Evolutionary conservation across 495 filamentous ascomycete species (phyloP).

Genomic region (Xylaria longipes): DNA sequence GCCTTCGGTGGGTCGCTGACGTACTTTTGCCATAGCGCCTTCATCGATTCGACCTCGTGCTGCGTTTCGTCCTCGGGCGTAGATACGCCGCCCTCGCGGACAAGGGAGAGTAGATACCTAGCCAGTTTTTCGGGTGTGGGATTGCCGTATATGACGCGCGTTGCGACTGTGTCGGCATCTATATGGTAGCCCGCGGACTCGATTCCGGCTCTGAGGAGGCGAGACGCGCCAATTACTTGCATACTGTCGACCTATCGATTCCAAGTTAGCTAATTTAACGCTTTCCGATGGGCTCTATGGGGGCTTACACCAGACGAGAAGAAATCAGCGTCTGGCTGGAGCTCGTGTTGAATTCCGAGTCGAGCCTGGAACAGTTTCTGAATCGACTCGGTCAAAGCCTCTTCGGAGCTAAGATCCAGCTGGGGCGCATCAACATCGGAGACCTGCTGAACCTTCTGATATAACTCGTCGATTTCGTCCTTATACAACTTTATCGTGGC

Average conservation of each 20-base stretch:
- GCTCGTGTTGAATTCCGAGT: constrained; percentile 36
- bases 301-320: constrained; percentile 44
- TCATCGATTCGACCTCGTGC: constrained; percentile 42
- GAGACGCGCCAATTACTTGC: constrained; percentile 51
- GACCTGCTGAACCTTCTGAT: constrained; percentile 37
- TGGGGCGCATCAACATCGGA: constrained; percentile 29
- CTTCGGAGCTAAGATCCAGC: constrained; percentile 42
- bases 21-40: constrained; percentile 48
- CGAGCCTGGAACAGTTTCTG: constrained; percentile 39
- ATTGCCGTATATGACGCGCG: constrained; percentile 49
- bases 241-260: constrained; percentile 58
- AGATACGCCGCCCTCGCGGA: constrained; percentile 20
- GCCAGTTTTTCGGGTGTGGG: constrained; percentile 46
- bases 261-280: constrained; percentile 42
- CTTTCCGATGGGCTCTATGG: background rate
- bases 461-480: constrained; percentile 60
- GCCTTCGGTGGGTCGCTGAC: constrained; percentile 39
- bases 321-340: constrained; percentile 49
- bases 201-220: constrained; percentile 43
- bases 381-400: constrained; percentile 44
- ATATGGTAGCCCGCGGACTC: constrained; percentile 38
- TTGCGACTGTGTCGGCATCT: constrained; percentile 38
- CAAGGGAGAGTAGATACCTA: constrained; percentile 36
- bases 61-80: constrained; percentile 5
- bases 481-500: constrained; percentile 56